Conservation (phyloP, 2,329 filamentous ascomycete species). For the Plectosphaerella cucumerina region DNA sequence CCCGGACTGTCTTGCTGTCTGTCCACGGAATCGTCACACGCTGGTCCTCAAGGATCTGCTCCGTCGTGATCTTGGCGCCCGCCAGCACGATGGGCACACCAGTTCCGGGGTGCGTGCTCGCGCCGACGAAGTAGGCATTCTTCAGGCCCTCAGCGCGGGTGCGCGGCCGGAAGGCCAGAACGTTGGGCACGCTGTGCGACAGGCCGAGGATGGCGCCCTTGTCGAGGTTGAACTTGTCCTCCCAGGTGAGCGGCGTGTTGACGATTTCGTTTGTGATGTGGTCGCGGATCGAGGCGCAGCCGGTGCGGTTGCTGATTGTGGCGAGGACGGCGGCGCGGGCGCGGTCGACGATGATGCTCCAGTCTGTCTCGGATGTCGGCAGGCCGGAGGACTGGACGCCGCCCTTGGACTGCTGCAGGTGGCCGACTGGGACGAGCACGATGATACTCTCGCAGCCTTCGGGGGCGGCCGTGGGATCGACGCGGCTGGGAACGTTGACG, state of each 20-base stretch:
- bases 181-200: constrained; percentile 70
- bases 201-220: constrained; percentile 70
- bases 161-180: constrained; percentile 60
- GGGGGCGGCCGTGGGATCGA: constrained; percentile 66
- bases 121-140: constrained; percentile 67
- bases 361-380: constrained; percentile 45
- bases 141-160: constrained; percentile 47
- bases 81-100: constrained; percentile 71
- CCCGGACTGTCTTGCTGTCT: not conserved
- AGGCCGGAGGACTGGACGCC: constrained; percentile 23
- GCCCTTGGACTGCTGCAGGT: constrained; percentile 48
- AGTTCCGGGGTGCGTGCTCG: constrained; percentile 71
- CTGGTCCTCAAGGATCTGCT: constrained; percentile 36
- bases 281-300: constrained; percentile 41
- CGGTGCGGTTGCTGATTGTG: constrained; percentile 58
- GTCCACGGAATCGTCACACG: constrained; percentile 23
- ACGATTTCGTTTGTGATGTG: constrained; percentile 57
- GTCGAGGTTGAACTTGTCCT: constrained; percentile 67
- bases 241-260: constrained; percentile 65
- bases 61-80: constrained; percentile 56
- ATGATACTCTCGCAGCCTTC: constrained; percentile 61
- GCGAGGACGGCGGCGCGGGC: constrained; percentile 57
- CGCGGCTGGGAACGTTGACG: constrained; percentile 68
- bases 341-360: constrained; percentile 53
- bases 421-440: constrained; percentile 68